These are phyloP conservation scores for Penicillium crystallinum DNA, from an alignment of 495 filamentous ascomycete species.

Conservation along the genomic window DNA sequence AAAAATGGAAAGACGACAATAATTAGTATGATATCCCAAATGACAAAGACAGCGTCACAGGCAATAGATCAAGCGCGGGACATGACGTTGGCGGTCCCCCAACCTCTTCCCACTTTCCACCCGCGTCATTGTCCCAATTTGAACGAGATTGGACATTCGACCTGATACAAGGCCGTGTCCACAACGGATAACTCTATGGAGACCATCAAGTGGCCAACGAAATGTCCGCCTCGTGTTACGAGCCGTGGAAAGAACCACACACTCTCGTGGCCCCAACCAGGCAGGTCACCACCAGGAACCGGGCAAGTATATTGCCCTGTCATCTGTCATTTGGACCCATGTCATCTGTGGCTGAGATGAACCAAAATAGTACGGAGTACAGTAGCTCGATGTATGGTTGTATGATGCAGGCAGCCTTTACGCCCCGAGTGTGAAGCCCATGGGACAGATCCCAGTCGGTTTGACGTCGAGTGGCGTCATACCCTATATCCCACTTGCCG, in stretches of 20 bases:
- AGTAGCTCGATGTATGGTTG: too few species aligned
- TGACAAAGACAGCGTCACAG: not conserved
- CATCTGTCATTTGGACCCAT: not conserved
- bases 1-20: constrained; percentile 9
- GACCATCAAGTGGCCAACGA: not conserved
- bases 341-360: not conserved
- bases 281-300: constrained; percentile 1
- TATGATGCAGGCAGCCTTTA: too few species aligned
- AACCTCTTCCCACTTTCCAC: not conserved
- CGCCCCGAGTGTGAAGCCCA: too few species aligned
- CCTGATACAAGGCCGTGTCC: constrained; percentile 1
- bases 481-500: not conserved
- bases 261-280: constrained; percentile 16
- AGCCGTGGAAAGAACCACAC: constrained; percentile 18
- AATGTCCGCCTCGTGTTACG: not conserved
- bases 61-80: not conserved
- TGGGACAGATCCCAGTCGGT: not conserved
- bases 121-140: not conserved
- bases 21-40: constrained; percentile 8
- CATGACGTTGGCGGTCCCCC: constrained; percentile 29
- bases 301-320: not conserved
- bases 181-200: not conserved
- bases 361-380: too few species aligned
- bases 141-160: not conserved
- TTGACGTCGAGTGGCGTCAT: constrained; percentile 22